Evolutionary conservation across 176 grass and related monocot genomes (phyloP), one percentile per base, ranked within the genome.

Genomic region (Musa troglodytarum): DNA sequence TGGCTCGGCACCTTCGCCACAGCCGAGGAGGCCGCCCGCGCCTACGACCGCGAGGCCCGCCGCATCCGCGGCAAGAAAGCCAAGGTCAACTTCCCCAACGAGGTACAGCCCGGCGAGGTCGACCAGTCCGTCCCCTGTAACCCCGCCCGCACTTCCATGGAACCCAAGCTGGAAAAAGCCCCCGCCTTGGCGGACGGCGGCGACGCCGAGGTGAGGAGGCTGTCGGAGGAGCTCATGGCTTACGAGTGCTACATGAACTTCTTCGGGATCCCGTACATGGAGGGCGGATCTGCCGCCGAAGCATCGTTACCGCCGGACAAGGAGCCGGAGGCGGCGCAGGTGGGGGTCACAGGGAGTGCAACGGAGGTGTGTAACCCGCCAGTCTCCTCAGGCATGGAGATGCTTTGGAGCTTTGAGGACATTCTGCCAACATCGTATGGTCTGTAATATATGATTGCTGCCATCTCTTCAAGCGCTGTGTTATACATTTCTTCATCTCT

Each of bases 161-260:
- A 43, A 3, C 52, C 13, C 43, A 1, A 13, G 14, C 16, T 13
- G 24, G 29, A 61, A 34, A 17, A 58, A 13, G 73, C 1, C 19
- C 56, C 29, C 74, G 13, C 20, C 66, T 0, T 43, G 14, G 8
- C 81, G 17, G 54, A 59, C 17, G 26, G 49, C 16, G 70, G 1
- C 11, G 9, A 43, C 75, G 10, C 63, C 9, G 90, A 87, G 86
- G 86, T 98, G 10, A 86, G 82, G 78, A 84, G 86, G 74, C 87
- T 94, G 54, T 91, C 88, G 11, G 82, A 94, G 73, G 88, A 98
- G 87, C 81, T 98, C 4, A 76, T 87, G 86, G 90, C 88, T 12
- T 98, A 91, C 81, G 95, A 94, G 73, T 93, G 76, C 26, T 88
- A 84, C 82, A 98, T 98, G 95, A 82, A 76, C 79, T 98, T 98